Conservation (phyloP, 176 grass and related monocot species). For the Saccharum officinarum region DNA sequence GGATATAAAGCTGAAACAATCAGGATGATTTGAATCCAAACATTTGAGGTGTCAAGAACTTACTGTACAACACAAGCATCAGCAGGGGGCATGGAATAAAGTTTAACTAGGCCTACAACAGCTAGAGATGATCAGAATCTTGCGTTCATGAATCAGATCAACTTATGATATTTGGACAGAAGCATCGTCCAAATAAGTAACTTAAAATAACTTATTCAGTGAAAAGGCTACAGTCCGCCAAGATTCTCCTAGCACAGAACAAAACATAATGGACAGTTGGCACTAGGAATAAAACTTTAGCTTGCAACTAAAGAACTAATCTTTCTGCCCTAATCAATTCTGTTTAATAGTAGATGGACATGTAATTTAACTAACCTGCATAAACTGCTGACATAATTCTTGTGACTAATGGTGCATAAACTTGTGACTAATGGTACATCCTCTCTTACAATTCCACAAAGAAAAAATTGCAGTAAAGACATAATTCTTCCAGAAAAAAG, state of each 20-base stretch:
- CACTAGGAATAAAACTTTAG: not conserved
- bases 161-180: not conserved
- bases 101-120: not conserved
- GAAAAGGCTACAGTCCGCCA: not conserved
- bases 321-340: not conserved
- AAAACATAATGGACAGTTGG: not conserved
- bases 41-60: not conserved
- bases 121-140: not conserved
- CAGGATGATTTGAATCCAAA: not conserved
- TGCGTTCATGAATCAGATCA: not conserved
- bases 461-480: not conserved
- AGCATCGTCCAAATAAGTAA: slow-evolving; percentile 9
- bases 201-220: slow-evolving; percentile 24
- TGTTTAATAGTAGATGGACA: not conserved
- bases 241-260: slow-evolving; percentile 6
- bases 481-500: not conserved
- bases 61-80: not conserved
- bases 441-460: not conserved
- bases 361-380: not conserved
- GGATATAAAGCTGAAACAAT: not conserved
- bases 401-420: not conserved
- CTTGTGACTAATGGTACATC: not conserved
- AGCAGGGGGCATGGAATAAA: not conserved
- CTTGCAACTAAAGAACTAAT: not conserved
- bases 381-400: not conserved